These are phyloP conservation scores for Leishmania tropica DNA, from an alignment of 208 protist species.

Conservation along the genomic window DNA sequence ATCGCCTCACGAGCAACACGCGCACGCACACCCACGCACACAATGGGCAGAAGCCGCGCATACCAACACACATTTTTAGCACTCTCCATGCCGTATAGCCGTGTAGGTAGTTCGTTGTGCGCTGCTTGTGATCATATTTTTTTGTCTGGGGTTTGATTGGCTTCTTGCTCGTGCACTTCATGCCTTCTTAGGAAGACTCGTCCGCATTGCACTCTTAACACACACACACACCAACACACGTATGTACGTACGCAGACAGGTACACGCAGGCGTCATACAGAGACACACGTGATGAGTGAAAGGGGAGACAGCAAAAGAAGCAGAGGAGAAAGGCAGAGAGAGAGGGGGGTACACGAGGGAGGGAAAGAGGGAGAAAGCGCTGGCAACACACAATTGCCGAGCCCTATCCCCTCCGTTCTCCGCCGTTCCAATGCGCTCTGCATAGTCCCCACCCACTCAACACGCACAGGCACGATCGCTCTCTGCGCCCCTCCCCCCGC, in stretches of 20 bases:
- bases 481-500: background rate
- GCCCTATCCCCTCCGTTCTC: background rate
- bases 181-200: background rate
- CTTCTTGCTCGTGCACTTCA: background rate
- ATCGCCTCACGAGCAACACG: background rate
- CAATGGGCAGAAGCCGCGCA: background rate
- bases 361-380: background rate
- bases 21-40: background rate
- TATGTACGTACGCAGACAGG: background rate
- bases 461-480: background rate
- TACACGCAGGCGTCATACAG: constrained; percentile 3
- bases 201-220: background rate
- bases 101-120: background rate
- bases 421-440: background rate
- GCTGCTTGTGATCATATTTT: background rate
- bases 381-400: background rate
- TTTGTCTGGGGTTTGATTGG: background rate
- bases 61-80: background rate
- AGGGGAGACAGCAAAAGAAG: background rate
- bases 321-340: background rate
- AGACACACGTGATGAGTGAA: background rate
- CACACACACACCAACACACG: background rate
- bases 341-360: background rate
- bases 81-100: background rate
- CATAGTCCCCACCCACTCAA: background rate